Percentiles rank a stretch among this genome's conserved stretches.
Conservation (phyloP, 768 basidiomycete species). For the Mycena leptocephala region DNA sequence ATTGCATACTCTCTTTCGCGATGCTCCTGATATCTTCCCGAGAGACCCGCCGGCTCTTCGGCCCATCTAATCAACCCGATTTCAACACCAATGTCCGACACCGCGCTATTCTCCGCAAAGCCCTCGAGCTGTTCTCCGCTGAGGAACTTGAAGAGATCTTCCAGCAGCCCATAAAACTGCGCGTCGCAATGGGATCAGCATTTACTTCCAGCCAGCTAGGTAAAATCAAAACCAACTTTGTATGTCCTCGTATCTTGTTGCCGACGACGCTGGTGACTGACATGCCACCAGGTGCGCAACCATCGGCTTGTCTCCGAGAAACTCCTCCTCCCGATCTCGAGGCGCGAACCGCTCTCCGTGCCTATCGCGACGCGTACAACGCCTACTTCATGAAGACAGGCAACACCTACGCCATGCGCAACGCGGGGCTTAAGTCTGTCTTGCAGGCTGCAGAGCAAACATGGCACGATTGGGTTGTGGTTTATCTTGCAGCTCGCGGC, state of each 20-base stretch:
- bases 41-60: slow-evolving; percentile 15
- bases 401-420: not conserved
- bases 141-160: not conserved
- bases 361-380: not conserved
- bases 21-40: not conserved
- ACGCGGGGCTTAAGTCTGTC: not conserved
- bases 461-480: slow-evolving; percentile 12
- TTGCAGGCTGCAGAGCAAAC: slow-evolving; percentile 18
- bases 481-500: slow-evolving; percentile 1
- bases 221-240: not conserved
- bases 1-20: not conserved
- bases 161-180: not conserved
- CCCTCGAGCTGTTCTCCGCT: not conserved
- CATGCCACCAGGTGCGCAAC: not conserved
- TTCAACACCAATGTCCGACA: not conserved
- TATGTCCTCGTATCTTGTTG: not conserved
- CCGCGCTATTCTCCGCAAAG: slow-evolving; percentile 3
- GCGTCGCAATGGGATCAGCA: not conserved
- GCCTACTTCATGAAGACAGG: not conserved
- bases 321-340: not conserved
- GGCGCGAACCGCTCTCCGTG: not conserved
- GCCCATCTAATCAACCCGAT: not conserved
- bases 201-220: not conserved
- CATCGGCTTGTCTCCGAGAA: not conserved
- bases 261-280: not conserved